A percentile compares a stretch with the other conserved stretches of the same genome.
These are phyloP conservation scores for Fusarium humuli DNA, from an alignment of 2,329 filamentous ascomycete species.

Conservation along the genomic window DNA sequence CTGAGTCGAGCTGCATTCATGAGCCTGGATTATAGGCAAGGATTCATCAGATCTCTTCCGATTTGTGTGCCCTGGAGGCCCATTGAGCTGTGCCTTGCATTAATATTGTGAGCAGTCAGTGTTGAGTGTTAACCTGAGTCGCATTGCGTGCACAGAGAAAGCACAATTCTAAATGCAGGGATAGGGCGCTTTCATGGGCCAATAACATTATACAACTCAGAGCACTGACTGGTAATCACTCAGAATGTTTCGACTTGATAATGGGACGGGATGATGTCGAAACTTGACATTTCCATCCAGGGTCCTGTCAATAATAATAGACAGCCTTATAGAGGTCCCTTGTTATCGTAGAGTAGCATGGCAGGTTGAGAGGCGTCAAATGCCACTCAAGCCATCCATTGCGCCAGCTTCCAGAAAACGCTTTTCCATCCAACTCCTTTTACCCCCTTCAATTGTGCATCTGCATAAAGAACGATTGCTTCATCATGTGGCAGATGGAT, in stretches of 20 bases:
- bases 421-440: not conserved
- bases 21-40: conserved; percentile 1
- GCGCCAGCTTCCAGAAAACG: not conserved
- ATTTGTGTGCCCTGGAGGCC: conserved; percentile 1
- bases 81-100: conserved; percentile 3
- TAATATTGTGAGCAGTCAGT: not conserved
- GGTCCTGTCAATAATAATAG: not conserved
- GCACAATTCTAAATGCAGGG: conserved; percentile 9
- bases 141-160: conserved; percentile 5
- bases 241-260: conserved; percentile 4
- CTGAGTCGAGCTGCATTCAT: not conserved
- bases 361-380: not conserved
- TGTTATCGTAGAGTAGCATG: not conserved
- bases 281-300: conserved; percentile 21
- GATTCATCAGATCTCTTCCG: conserved; percentile 8
- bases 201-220: not conserved
- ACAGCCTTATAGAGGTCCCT: not conserved
- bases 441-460: conserved; percentile 13
- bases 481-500: not conserved
- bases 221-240: conserved; percentile 12
- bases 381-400: not conserved
- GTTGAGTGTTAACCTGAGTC: not conserved
- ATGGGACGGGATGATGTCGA: not conserved
- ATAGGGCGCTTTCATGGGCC: not conserved
- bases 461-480: conserved; percentile 14